phyloP scores from a whole-genome alignment of 768 basidiomycete species.

The Hemileccinum impolitum region DNA sequence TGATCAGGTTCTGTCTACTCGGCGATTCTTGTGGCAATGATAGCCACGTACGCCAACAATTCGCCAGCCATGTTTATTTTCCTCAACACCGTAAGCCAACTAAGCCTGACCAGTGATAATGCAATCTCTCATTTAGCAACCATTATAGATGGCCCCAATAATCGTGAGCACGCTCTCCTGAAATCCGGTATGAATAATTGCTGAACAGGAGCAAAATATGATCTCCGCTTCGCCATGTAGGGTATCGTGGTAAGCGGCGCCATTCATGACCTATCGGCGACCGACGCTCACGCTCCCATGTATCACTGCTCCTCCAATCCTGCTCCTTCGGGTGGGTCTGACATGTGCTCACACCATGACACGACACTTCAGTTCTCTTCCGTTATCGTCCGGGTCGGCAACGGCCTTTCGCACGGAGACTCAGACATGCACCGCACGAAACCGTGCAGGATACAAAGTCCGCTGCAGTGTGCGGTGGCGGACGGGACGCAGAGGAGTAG shows the following conservation, averaged over 20 bases:
- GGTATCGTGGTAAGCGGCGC: conserved; percentile 16
- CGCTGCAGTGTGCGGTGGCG: too few species aligned
- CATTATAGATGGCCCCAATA: conserved; percentile 11
- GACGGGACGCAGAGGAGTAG: neutral
- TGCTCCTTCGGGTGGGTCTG: too few species aligned
- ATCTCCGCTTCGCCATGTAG: neutral
- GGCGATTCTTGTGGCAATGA: conserved; percentile 15
- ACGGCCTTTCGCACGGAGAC: conserved; percentile 21
- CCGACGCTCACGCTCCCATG: neutral
- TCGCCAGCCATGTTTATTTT: conserved; percentile 10
- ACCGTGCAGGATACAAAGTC: too few species aligned
- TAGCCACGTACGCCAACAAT: conserved; percentile 4
- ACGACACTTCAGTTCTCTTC: conserved; percentile 16
- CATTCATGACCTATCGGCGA: neutral
- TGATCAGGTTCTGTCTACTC: neutral
- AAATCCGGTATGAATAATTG: neutral
- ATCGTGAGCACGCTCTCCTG: conserved; percentile 11
- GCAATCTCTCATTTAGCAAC: neutral
- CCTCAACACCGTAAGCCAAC: conserved; percentile 13
- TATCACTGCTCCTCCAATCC: neutral
- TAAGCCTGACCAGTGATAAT: neutral
- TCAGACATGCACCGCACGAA: neutral
- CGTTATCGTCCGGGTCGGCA: conserved; percentile 26
- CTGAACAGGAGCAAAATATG: neutral
- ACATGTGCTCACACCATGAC: too few species aligned